Evolutionary conservation across 306 rosid genomes (phyloP).

Genomic region (Rosa multiflora): DNA sequence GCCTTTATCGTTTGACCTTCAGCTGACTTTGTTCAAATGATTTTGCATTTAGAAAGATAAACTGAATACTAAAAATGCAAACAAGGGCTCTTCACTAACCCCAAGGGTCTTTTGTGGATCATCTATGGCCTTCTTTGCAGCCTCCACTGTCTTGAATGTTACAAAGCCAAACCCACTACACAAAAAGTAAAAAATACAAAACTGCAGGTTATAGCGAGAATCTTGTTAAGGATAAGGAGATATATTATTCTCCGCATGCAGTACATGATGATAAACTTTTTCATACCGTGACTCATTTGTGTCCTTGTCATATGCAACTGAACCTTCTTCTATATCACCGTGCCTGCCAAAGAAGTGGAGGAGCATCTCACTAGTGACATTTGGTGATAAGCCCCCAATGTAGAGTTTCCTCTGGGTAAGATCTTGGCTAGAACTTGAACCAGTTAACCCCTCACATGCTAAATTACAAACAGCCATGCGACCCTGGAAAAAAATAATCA

Average conservation of each 20-base stretch:
- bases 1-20: background rate
- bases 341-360: slow-evolving; percentile 54
- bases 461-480: slow-evolving; percentile 71
- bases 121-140: slow-evolving; percentile 77
- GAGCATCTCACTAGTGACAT: slow-evolving; percentile 67
- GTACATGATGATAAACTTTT: background rate
- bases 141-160: slow-evolving; percentile 61
- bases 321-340: slow-evolving; percentile 87
- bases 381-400: slow-evolving; percentile 69
- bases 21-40: background rate
- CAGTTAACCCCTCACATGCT: slow-evolving; percentile 64
- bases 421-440: slow-evolving; percentile 62
- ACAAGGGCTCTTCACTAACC: slow-evolving; percentile 39
- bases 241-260: slow-evolving; percentile 3
- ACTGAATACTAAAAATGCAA: slow-evolving; percentile 6
- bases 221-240: background rate
- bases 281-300: slow-evolving; percentile 65
- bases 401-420: slow-evolving; percentile 76
- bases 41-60: slow-evolving; percentile 9
- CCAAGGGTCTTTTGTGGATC: slow-evolving; percentile 66
- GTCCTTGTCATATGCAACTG: slow-evolving; percentile 82
- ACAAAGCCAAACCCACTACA: slow-evolving; percentile 82
- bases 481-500: slow-evolving; percentile 43
- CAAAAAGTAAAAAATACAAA: slow-evolving; percentile 22
- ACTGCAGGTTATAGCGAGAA: background rate